Evolutionary conservation across 75 land plant genomes (phyloP).

Genomic region (Pinus taeda): DNA sequence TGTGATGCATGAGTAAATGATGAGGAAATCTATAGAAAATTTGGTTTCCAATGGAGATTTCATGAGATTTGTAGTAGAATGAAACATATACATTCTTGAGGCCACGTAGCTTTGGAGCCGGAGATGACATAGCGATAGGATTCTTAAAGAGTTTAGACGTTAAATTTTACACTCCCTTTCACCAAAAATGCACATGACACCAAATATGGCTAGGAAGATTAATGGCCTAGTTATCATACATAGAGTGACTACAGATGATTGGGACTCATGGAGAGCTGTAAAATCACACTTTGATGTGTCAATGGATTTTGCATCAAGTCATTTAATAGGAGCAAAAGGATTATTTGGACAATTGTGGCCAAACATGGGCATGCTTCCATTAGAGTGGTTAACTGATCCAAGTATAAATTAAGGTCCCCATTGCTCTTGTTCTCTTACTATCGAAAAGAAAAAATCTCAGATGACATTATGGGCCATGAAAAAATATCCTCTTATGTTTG

Average conservation of each 20-base stretch:
- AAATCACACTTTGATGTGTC: conserved; percentile 47
- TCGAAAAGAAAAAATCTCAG: conserved; percentile 84
- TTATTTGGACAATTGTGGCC: conserved; percentile 90
- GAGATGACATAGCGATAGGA: neutral
- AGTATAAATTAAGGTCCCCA: conserved; percentile 87
- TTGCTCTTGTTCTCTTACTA: conserved; percentile 47
- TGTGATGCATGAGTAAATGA: too few species aligned
- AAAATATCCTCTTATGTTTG: conserved; percentile 92
- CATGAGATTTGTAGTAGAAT: too few species aligned
- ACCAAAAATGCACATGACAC: conserved; percentile 43
- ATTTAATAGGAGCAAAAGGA: conserved; percentile 71
- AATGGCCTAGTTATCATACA: conserved; percentile 31
- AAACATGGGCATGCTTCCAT: conserved; percentile 94
- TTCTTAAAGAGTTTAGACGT: conserved; percentile 13
- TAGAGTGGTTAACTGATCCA: conserved; percentile 92
- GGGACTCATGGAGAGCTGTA: conserved; percentile 44
- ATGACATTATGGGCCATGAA: conserved; percentile 94
- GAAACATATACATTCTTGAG: too few species aligned
- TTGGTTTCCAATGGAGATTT: too few species aligned
- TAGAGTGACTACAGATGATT: conserved; percentile 44
- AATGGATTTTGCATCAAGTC: conserved; percentile 76
- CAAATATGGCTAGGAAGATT: conserved; percentile 21
- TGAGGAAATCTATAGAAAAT: too few species aligned
- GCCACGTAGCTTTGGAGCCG: too few species aligned
- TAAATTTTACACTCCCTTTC: conserved; percentile 45